A percentile compares a stretch with the other conserved stretches of the same genome.
Evolutionary conservation across 1,284 basidiomycete genomes (phyloP).

Genomic region (Naganishia sp.): DNA sequence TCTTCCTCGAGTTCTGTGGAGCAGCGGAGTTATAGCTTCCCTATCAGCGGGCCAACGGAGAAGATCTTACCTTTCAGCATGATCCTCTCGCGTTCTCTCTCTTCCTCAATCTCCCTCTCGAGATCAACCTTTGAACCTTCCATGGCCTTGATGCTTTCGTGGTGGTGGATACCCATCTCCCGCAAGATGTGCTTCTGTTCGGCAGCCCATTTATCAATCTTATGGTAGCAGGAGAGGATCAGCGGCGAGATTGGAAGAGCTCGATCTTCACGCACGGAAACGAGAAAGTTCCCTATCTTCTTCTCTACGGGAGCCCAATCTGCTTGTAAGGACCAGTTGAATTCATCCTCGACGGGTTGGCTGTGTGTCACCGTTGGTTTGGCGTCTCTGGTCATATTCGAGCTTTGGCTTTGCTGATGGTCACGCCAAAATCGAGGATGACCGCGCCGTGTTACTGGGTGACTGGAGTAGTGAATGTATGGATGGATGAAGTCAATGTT

Average conservation of each 20-base stretch:
- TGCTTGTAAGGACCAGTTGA: slow-evolving; percentile 18
- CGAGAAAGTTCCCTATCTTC: slow-evolving; percentile 26
- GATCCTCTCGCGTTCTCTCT: slow-evolving; percentile 47
- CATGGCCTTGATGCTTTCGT: slow-evolving; percentile 39
- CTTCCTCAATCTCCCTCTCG: slow-evolving; percentile 45
- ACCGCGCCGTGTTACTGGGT: not conserved
- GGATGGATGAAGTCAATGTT: not conserved
- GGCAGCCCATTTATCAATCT: slow-evolving; percentile 48
- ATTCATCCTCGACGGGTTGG: slow-evolving; percentile 24
- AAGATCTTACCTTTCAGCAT: slow-evolving; percentile 48
- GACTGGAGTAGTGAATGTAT: too few species aligned
- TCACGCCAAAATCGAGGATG: not conserved
- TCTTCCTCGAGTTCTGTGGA: slow-evolving; percentile 46
- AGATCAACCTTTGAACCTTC: slow-evolving; percentile 46
- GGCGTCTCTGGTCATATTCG: slow-evolving; percentile 18
- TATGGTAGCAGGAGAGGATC: not conserved
- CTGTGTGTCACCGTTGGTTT: slow-evolving; percentile 17
- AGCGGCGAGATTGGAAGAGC: not conserved
- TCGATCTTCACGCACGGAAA: slow-evolving; percentile 8
- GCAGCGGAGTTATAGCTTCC: not conserved
- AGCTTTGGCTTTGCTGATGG: not conserved
- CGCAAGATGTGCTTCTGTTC: slow-evolving; percentile 47
- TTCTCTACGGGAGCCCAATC: slow-evolving; percentile 27
- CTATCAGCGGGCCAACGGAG: too few species aligned
- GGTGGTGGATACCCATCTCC: slow-evolving; percentile 41